Evolutionary conservation across 768 basidiomycete genomes (phyloP), one percentile per base, ranked within the genome.

Genomic region (Mycena olivaceomarginata): DNA sequence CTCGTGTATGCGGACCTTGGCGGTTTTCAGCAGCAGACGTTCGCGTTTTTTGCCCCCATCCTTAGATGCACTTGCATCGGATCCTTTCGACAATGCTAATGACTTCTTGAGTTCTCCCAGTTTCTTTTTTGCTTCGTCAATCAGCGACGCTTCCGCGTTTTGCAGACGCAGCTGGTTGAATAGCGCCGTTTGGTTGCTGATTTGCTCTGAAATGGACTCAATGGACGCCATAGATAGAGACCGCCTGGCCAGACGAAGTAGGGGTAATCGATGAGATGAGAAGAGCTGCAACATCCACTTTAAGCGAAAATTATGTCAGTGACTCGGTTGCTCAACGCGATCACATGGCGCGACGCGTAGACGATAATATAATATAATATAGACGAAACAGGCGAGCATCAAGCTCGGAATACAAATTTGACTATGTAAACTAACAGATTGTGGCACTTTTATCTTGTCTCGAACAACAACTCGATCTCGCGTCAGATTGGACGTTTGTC

Each of bases 21-120:
- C 95, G 1, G 97, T 98, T 88, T 99, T 99, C 80, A 99, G 90
- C 72, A 95, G 82, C 77, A 99, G 82, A 63, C 92, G 87, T 67
- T 92, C 94, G 80, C 90, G 93, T 87, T 94, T 94, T 87, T 93
- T 93, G 65, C 83, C 89, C 18, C 85, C 89, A 11, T 86, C 89
- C 57, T 88, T 90, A 41, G 80, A 81, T 46, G 72, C 80, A 84
- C 89, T 66, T 83, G 87, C 88, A 66, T 88, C 85, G 53, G 86
- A 84, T 53, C 85, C 82, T 51, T 85, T 87, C 41, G 90, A 84
- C 73, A 89, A 82, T 1, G 88, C 91, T 56, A 93, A 82, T 16
- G 87, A 82, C 80, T 90, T 91, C 88, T 94, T 94, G 72, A 96
- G 85, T 40, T 96, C 94, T 0, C 92, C 91, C 18, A 96, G 88